phyloP scores from a whole-genome alignment of 805 yeast species.

The Starmerella bombi region DNA sequence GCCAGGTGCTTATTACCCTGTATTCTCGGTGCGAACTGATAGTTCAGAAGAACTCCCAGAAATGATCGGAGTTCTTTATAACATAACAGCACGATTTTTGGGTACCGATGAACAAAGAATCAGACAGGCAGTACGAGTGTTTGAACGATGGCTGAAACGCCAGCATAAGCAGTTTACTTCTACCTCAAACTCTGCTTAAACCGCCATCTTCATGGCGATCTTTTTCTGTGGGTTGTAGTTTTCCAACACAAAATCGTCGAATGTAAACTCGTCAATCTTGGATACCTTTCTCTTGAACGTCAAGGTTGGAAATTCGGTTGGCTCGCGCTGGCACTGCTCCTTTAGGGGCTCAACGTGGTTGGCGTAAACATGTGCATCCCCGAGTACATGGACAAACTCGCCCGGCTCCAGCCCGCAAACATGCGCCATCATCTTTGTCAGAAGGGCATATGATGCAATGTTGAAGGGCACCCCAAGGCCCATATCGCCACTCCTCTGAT shows the following conservation, averaged over 20 bases:
- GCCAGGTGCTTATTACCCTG: conserved; percentile 8
- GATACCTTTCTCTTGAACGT: conserved; percentile 52
- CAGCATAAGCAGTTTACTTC: no score
- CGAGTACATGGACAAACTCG: conserved; percentile 87
- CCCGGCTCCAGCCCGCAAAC: conserved; percentile 94
- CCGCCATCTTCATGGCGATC: conserved; percentile 96
- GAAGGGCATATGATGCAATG: conserved; percentile 87
- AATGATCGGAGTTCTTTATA: conserved; percentile 3
- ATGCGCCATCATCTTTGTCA: conserved; percentile 90
- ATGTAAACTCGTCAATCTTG: conserved; percentile 73
- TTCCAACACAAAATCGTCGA: conserved; percentile 71
- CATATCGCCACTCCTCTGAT: conserved; percentile 98
- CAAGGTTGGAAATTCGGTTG: conserved; percentile 70
- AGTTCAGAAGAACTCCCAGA: conserved; percentile 10
- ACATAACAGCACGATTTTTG: background rate
- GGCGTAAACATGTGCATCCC: conserved; percentile 89
- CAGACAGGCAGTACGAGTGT: conserved; percentile 2
- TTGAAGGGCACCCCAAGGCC: conserved; percentile 99
- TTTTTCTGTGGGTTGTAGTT: conserved; percentile 71
- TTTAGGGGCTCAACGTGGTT: conserved; percentile 88
- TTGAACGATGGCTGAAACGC: conserved; percentile 4
- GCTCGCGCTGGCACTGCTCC: conserved; percentile 62
- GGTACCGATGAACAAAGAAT: conserved; percentile 2
- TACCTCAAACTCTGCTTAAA: conserved; percentile 34
- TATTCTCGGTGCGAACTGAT: conserved; percentile 2